Evolutionary conservation across 306 rosid species (phyloP).

Genomic region (Oxytropis ochrocephala): DNA sequence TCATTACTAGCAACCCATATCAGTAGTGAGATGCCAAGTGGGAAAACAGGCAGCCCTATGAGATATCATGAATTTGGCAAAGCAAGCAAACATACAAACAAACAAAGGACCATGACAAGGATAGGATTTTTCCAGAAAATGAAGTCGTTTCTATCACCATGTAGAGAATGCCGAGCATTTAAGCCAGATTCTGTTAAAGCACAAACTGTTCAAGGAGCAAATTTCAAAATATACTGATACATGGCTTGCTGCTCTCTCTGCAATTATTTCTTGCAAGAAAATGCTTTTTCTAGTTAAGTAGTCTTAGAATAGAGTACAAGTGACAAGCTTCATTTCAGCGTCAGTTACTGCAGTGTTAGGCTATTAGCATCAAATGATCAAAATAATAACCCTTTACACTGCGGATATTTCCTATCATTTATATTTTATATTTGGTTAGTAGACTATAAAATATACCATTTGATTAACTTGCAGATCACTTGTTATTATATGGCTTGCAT

Average conservation of each 20-base stretch:
- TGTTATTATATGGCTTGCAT: not conserved
- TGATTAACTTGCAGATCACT: not conserved
- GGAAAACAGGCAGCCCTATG: slow-evolving; percentile 19
- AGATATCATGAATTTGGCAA: slow-evolving; percentile 16
- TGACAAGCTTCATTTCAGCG: slow-evolving; percentile 8
- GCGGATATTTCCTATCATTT: not conserved
- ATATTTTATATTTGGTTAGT: slow-evolving; percentile 11
- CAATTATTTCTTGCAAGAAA: slow-evolving; percentile 13
- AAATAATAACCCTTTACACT: not conserved
- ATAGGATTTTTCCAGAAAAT: slow-evolving; percentile 36
- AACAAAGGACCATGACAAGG: slow-evolving; percentile 14
- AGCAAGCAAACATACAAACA: slow-evolving; percentile 20
- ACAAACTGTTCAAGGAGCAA: slow-evolving; percentile 26
- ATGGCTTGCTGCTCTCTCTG: slow-evolving; percentile 19
- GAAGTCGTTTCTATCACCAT: slow-evolving; percentile 41
- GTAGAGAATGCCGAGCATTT: slow-evolving; percentile 36
- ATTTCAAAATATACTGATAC: slow-evolving; percentile 24
- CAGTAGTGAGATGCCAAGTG: slow-evolving; percentile 27
- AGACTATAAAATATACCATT: not conserved
- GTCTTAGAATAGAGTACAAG: not conserved
- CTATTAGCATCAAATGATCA: slow-evolving; percentile 12
- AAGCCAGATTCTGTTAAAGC: slow-evolving; percentile 27
- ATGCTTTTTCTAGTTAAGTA: slow-evolving; percentile 13
- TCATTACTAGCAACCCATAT: slow-evolving; percentile 23
- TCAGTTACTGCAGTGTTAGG: slow-evolving; percentile 17